Evolutionary conservation across 768 basidiomycete species (phyloP), one percentile per base, ranked within the genome.

Genomic region (Serendipita sp.): DNA sequence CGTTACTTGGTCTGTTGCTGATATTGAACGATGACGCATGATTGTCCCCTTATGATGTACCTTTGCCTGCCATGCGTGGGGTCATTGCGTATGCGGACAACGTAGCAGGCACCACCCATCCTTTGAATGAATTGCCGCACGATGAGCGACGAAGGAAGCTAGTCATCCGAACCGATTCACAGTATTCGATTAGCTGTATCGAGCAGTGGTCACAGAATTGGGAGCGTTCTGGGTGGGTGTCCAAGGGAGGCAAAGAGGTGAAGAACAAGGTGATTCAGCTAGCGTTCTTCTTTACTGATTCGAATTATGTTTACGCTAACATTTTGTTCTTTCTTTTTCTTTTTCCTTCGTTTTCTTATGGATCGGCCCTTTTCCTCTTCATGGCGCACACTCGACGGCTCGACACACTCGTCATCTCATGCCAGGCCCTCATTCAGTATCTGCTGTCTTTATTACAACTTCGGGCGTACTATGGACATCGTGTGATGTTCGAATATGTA

Each of bases 111-210:
- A 41, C 41, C 7, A 7, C 13, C 13, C 13, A 7, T 41, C 13
- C 7, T 41, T 41, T 13, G 41, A 41, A 41, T 41, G 41, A 41
- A 5, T 41, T 8, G 48, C 48, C 56, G 23, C 56, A 35, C 4
- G 34, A 38, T 4, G 73, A 60, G 35, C 10, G 56, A 4, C 56
- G 3, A 83, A 41, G 41, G 41, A 41, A 41, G 0, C 75, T 97
- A 1, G 70, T 88, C 58, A 88, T 96, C 70, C 86, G 86, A 69
- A 86, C 89, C 0, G 94, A 97, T 73, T 96, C 93, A 0, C 75
- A 82, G 51, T 96, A 96, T 70, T 84, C 84, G 1, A 91, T 91
- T 2, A 75, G 82, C 58, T 92, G 93, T 65, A 65, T 68, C 34
- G 67, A 63, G 1, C 44, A 65, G 1, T 70, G 67, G 64, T 64